Conservation (phyloP, 1,284 basidiomycete genomes). For the Wallemia mellicola region DNA sequence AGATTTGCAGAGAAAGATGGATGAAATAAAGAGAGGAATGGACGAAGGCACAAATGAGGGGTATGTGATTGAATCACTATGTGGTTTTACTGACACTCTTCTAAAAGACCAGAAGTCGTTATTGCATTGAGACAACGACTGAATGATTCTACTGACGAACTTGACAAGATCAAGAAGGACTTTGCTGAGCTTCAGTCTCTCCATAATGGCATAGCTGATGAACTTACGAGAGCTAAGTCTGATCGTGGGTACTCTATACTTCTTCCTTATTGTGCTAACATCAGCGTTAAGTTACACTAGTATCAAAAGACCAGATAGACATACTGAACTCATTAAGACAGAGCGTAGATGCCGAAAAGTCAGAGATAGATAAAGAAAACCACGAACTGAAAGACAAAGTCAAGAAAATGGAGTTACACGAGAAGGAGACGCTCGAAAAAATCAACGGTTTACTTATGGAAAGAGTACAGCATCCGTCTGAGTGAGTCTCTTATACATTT, state of each 20-base stretch:
- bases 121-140: slow-evolving; percentile 60
- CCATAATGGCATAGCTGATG: slow-evolving; percentile 31
- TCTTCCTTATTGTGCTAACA: slow-evolving; percentile 2
- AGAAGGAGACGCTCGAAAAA: slow-evolving; percentile 69
- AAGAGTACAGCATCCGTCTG: slow-evolving; percentile 36
- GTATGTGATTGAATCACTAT: slow-evolving; percentile 19
- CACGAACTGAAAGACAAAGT: slow-evolving; percentile 34
- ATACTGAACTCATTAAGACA: slow-evolving; percentile 53
- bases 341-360: slow-evolving; percentile 63
- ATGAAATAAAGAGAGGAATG: slow-evolving; percentile 63
- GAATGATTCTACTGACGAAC: slow-evolving; percentile 56
- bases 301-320: slow-evolving; percentile 19
- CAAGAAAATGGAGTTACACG: slow-evolving; percentile 45
- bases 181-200: slow-evolving; percentile 41
- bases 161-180: slow-evolving; percentile 37
- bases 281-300: slow-evolving; percentile 13
- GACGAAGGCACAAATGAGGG: slow-evolving; percentile 39
- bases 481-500: background rate
- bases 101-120: slow-evolving; percentile 40
- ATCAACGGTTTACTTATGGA: slow-evolving; percentile 59
- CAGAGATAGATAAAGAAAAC: slow-evolving; percentile 35
- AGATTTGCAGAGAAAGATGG: slow-evolving; percentile 45
- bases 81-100: background rate
- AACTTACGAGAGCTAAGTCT: slow-evolving; percentile 54
- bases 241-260: slow-evolving; percentile 30